Percentiles rank a stretch among this genome's conserved stretches.
phyloP scores from a whole-genome alignment of 768 basidiomycete genomes.

The Serendipita indica region DNA sequence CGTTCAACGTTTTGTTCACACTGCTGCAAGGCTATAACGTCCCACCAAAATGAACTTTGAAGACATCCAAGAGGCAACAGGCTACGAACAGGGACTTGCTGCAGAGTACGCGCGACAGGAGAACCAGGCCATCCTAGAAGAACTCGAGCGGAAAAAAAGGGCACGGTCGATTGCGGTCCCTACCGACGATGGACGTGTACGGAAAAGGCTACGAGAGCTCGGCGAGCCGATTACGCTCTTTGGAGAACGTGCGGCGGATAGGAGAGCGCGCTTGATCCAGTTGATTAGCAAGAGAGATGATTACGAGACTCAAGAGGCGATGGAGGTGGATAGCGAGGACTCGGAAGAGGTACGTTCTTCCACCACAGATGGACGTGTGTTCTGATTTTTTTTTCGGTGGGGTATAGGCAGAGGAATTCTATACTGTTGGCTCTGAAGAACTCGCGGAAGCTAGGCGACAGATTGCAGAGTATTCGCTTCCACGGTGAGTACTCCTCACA shows the following conservation, averaged over 20 bases:
- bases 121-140: constrained; percentile 74
- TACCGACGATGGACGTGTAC: constrained; percentile 90
- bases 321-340: constrained; percentile 46
- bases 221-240: constrained; percentile 96
- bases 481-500: constrained; percentile 47
- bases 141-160: constrained; percentile 96
- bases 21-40: neutral
- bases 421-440: constrained; percentile 77
- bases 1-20: neutral
- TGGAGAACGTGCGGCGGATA: constrained; percentile 91
- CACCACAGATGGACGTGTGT: constrained; percentile 7
- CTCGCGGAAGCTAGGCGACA: constrained; percentile 71
- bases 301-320: constrained; percentile 32
- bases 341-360: constrained; percentile 48
- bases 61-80: constrained; percentile 6
- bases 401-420: constrained; percentile 81
- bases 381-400: constrained; percentile 7
- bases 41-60: constrained; percentile 5
- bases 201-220: constrained; percentile 74
- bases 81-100: constrained; percentile 9
- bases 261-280: constrained; percentile 88
- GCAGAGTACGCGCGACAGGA: constrained; percentile 26
- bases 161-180: constrained; percentile 88
- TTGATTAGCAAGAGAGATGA: constrained; percentile 88
- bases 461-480: constrained; percentile 87